Evolutionary conservation across 371 early-diverging fungal genomes (phyloP), one percentile per base, ranked within the genome.

Genomic region (Lichtheimia ornata): DNA sequence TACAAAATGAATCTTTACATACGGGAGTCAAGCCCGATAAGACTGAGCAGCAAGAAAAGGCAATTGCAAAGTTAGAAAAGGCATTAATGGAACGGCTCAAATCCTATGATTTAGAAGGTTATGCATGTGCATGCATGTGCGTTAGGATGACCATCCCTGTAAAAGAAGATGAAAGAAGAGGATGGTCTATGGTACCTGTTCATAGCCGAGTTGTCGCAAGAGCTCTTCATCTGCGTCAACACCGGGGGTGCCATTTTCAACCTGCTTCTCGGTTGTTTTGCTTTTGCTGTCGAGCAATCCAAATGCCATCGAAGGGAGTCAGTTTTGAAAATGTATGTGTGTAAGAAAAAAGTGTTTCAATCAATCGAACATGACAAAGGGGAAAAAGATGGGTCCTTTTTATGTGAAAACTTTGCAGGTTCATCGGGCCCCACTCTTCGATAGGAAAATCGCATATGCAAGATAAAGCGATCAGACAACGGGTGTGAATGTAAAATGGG

Each of bases 51-150:
- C 86, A 85, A 35, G 84, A 79, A 64, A 87, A 85, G 17, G 88
- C 81, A 57, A 85, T 81, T 40, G 84, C 83, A 71, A 87, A 86
- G 54, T 86, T 87, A 47, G 84, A 77, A 54, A 89, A 80, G 7
- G 79, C 74, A 15, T 84, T 80, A 43, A 90, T 81, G 5, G 86
- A 83, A 45, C 86, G 86, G 68, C 83, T 84, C 68, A 90, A 67
- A 65, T 85, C 82, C 85, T 89, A 73, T 44, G 55, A 64, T 28
- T 20, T 43, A 4, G 17, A 40, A 35, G 12, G 24, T 25, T 53
- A 11, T 11, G 17, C 50, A 53, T 30, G 35, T 9, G 9, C 11
- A 35, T 35, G 35, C 35, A 35, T 9, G 6, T 35, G 35, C 35
- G 35, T 35, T 35, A 35, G 35, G 35, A 22, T 22, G 35, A 9